Conservation (phyloP, 345 rosid species). For the Cardiospermum halicacabum region DNA sequence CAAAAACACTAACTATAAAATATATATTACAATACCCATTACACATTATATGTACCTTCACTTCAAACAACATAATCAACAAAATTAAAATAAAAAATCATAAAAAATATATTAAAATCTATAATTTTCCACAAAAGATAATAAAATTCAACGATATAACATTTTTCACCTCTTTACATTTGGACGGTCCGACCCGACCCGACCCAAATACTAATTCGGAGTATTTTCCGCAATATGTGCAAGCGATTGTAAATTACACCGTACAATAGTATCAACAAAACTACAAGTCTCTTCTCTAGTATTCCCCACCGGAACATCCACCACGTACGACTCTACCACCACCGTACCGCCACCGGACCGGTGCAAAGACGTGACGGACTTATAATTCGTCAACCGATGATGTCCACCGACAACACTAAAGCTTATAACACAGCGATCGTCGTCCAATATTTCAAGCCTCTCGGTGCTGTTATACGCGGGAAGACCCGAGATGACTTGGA, state of each 20-base stretch:
- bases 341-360: conserved; percentile 37
- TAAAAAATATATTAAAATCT: neutral
- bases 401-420: conserved; percentile 86
- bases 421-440: conserved; percentile 68
- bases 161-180: no score
- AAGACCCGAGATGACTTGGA: conserved; percentile 77
- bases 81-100: neutral
- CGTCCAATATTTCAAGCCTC: conserved; percentile 82
- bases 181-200: neutral
- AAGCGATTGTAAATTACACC: conserved; percentile 83
- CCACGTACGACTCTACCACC: conserved; percentile 81
- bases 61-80: neutral
- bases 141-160: neutral
- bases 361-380: conserved; percentile 83
- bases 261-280: conserved; percentile 72
- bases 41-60: neutral
- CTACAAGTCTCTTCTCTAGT: conserved; percentile 72
- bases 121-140: neutral
- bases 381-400: conserved; percentile 70
- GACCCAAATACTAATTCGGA: neutral
- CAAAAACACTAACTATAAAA: neutral
- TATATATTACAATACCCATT: neutral
- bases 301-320: conserved; percentile 77
- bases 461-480: conserved; percentile 82
- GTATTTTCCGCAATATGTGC: conserved; percentile 58